Evolutionary conservation across 768 basidiomycete species (phyloP), one percentile per base, ranked within the genome.

Genomic region (Pulveroboletus sp.): DNA sequence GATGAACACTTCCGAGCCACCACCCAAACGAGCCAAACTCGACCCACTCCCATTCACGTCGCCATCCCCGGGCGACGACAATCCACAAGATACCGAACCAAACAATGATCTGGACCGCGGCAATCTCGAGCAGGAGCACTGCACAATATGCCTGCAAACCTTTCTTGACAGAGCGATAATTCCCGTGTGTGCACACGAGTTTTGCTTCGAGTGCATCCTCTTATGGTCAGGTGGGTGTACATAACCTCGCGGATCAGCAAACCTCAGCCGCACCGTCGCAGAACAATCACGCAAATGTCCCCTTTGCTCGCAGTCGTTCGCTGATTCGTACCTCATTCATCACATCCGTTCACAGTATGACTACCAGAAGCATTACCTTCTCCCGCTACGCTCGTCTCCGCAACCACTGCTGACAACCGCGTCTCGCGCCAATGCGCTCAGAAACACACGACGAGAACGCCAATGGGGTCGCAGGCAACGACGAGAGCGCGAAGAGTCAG

Each of bases 161-260:
- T 72, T 93, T 44, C 72, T 76, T 13, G 91, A 96, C 70, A 74
- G 87, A 38, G 87, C 93, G 0, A 77, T 94, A 32, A 73, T 95
- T 22, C 89, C 92, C 2, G 76, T 74, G 8, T 96, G 93, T 67
- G 87, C 89, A 2, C 93, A 97, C 72, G 87, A 89, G 61, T 94
- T 94, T 62, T 97, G 93, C 61, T 95, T 95, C 56, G 88, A 90
- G 48, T 97, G 93, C 64, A 75, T 96, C 20, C 71, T 86, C 40
- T 69, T 93, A 1, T 95, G 93, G 93, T 79, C 87, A 45, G 85
- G 89, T 89, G 51, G 56, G 78, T 70, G n/a, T 19, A 22, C 12
- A 14, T 10, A 27, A 22, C 24, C 32, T 19, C 38, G 8, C 19
- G 19, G 13, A 30, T 19, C 5, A 23, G 7, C 2, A 23, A 38